A percentile compares a stretch with the other conserved stretches of the same genome.
These are phyloP conservation scores for Batrachochytrium dendrobatidis DNA, from an alignment of 371 early-diverging fungal species.

Conservation along the genomic window DNA sequence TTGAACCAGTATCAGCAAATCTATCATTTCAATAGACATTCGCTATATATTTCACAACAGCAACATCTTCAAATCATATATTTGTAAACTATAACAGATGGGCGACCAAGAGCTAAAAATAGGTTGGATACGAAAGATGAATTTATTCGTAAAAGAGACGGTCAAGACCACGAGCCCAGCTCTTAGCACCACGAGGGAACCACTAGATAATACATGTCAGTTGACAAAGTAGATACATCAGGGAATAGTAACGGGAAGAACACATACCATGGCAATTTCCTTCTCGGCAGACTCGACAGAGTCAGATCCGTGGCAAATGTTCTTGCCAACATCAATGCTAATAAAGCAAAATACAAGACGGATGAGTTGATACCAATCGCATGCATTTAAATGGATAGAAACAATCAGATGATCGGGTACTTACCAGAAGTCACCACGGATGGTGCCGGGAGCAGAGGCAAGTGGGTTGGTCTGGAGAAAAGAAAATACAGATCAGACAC, in stretches of 20 bases:
- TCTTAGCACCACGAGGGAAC: constrained; percentile 81
- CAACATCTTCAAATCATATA: too few relatives aligned
- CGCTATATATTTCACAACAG: too few relatives aligned
- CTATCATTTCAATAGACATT: too few relatives aligned
- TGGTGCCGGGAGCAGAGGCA: constrained; percentile 94
- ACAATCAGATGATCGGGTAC: too few relatives aligned
- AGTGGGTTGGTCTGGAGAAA: constrained; percentile 66
- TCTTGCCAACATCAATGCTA: constrained; percentile 71
- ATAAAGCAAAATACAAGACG: too few relatives aligned
- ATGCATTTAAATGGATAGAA: too few relatives aligned
- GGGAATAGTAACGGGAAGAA: background rate
- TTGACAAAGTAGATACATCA: background rate
- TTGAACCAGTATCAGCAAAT: too few relatives aligned
- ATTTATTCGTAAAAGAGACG: constrained; percentile 71
- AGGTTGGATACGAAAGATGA: background rate
- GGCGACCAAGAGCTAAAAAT: too few relatives aligned
- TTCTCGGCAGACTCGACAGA: constrained; percentile 92
- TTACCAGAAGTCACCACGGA: constrained; percentile 95
- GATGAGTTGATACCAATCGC: too few relatives aligned
- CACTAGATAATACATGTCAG: constrained; percentile 39
- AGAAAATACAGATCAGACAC: constrained; percentile 2
- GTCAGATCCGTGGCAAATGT: constrained; percentile 99
- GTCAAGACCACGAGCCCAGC: constrained; percentile 56
- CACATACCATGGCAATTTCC: constrained; percentile 77
- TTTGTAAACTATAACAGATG: too few relatives aligned